Base-by-base conservation (phyloP, 108 stramenopile species). In the Cyclostephanos tholiformis region DNA sequence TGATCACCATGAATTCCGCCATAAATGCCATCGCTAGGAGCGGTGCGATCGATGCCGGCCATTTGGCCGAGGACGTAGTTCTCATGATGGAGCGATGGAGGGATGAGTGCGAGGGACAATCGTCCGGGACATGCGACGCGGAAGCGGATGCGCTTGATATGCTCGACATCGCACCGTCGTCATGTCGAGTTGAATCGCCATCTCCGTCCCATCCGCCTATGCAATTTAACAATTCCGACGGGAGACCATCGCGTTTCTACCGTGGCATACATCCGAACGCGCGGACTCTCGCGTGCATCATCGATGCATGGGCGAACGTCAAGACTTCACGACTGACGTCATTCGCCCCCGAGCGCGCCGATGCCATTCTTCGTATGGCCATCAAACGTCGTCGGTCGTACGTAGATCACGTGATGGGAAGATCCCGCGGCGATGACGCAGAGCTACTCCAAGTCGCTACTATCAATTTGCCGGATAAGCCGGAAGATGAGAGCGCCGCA, bases 21-120 rank as follows among this genome's bases (percentile, higher is more conserved):
- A 71, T 88, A 14, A 76, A 88, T 30, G 79, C 72, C 53, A 84
- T 85, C 65, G 82, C 87, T 38, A 88, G 84, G 43, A 84, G 83
- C 39, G 43, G 68, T 3, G 56, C 71, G 12, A 23, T n/a, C 7
- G 80, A 82, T 59, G 75, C 87, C 10, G 87, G 85, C 13, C 43
- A 56, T 16, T 20, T 64, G 13, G 83, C 85, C 8, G 87, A 87
- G 50, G 46, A 73, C 35, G 50, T 85, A 1, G 77, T 76, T 53
- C 35, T 30, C 2, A 56, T 16, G 35, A 87, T 88, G 84, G 79
- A 77, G 36, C 12, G 63, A 9, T 85, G 87, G 84, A 56, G 73
- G 14, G 20, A 56, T 4, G 55, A 72, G 41, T 85, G 83, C 57
- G 72, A 53, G 17, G 55, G 26, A 25, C 41, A 43, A 30, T 22